Evolutionary conservation across 2,329 filamentous ascomycete species (phyloP), one percentile per base, ranked within the genome.

Genomic region (Ophiocordyceps camponoti-floridani): DNA sequence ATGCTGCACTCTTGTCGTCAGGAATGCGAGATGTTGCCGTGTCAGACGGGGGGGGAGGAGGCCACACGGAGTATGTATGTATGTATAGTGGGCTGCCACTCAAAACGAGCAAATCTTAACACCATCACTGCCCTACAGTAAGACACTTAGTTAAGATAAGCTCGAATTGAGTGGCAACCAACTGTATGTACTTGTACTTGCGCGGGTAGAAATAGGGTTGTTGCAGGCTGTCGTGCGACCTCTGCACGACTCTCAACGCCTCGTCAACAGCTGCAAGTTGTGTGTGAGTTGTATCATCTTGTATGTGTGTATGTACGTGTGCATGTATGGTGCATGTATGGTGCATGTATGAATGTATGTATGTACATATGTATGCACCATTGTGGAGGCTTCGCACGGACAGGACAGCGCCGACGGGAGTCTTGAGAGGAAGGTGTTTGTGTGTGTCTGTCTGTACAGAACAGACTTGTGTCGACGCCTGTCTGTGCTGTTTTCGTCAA

Each of bases 211-310:
- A 26, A 43, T 43, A 43, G 42, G 37, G 42, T 43, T 43, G 42
- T 33, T 43, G 42, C 42, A 43, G 42, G 27, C 27, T 43, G 42
- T 33, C 30, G 42, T 43, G 42, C 42, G 42, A 43, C 28, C 28
- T 30, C 27, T 30, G 28, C 28, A 9, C 12, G 7, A 9, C 14
- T 37, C 14, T 37, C 35, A 6, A 41, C 40, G 40, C 40, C 40
- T 41, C 23, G 5, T 23, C 40, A 27, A 41, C 40, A 27, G 40
- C 40, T 7, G 5, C 40, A 11, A 41, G 40, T 41, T 14, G 14
- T 37, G 14, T 8, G 14, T 37, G 14, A 3, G 14, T 37, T 37
- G 27, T 30, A 30, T n/a, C n/a, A n/a, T n/a, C n/a, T n/a, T 35
- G 31, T 35, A 35, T 35, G 31, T 35, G 14, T 11, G 9, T 35